Evolutionary conservation across 2,329 filamentous ascomycete genomes (phyloP), one percentile per base, ranked within the genome.

Genomic region (Ustulina deusta): DNA sequence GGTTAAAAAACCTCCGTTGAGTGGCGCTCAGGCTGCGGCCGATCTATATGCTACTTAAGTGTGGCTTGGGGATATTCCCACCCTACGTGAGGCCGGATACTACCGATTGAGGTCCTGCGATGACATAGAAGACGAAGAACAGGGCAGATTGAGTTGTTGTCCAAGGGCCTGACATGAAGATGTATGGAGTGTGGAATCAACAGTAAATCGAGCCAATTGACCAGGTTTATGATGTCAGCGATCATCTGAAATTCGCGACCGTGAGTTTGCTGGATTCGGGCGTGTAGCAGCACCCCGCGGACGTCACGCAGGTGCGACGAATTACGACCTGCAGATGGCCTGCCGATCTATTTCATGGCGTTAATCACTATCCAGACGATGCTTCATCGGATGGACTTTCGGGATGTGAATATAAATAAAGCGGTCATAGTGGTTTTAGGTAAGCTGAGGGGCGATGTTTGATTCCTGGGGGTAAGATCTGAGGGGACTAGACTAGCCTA

Each of bases 191-290:
- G 13, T 20, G 11, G 1, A 51, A 20, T 56, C 13, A 56, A 56
- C 15, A 29, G 20, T 42, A 22, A 20, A 6, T 17, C 44, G 52
- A 42, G 44, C 51, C 36, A 42, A 54, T 64, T 36, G 55, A 59
- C 55, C 29, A 59, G 36, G 52, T n/a, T 51, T 52, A 68, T 69
- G 66, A 66, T 66, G 63, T 69, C 66, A 69, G 48, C 34, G 63
- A 69, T 66, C 62, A 34, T 59, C 62, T 63, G 42, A 34, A 46
- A 29, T 54, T n/a, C 6, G 46, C 42, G 34, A 25, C 22, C 25
- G 46, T 20, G 36, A 22, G 60, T 55, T 42, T 38, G 42, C 34
- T 42, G 34, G 36, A 51, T 48, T 44, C 46, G 36, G 34, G 42
- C 54, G 17, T 49, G 52, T 27, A 27, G 36, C 52, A 52, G 54